Conservation (phyloP, 345 rosid species). For the Eucalyptus curtisii region DNA sequence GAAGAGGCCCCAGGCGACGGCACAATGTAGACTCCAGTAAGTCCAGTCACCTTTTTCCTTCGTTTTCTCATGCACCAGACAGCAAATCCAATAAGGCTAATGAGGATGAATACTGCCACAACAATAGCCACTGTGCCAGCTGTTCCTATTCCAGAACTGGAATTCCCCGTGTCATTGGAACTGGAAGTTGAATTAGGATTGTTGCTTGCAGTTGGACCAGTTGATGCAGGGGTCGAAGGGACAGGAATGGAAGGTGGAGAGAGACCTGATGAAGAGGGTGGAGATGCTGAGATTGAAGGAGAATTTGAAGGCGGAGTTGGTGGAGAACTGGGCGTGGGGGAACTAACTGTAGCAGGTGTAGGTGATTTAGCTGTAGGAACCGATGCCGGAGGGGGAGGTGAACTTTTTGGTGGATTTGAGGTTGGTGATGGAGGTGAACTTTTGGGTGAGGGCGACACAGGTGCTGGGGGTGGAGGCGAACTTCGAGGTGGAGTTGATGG, state of each 20-base stretch:
- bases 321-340: background rate
- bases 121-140: constrained; percentile 40
- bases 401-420: constrained; percentile 1
- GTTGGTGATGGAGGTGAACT: constrained; percentile 26
- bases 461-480: constrained; percentile 1
- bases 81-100: constrained; percentile 41
- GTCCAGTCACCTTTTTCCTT: constrained; percentile 29
- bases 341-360: constrained; percentile 12
- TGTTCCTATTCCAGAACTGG: constrained; percentile 14
- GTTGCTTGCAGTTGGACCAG: constrained; percentile 1
- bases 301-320: background rate
- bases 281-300: background rate
- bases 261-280: background rate
- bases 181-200: constrained; percentile 16
- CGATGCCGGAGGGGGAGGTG: constrained; percentile 9
- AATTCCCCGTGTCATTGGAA: constrained; percentile 6
- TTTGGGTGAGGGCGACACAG: constrained; percentile 1
- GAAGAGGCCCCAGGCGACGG: constrained; percentile 56
- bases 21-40: constrained; percentile 47
- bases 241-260: background rate
- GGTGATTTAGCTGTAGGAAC: constrained; percentile 4
- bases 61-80: constrained; percentile 50
- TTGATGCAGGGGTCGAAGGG: background rate
- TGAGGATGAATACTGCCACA: constrained; percentile 33
- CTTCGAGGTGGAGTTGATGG: constrained; percentile 3